Evolutionary conservation across 1,284 basidiomycete species (phyloP).

Genomic region (Microstroma glucosiphilum): DNA sequence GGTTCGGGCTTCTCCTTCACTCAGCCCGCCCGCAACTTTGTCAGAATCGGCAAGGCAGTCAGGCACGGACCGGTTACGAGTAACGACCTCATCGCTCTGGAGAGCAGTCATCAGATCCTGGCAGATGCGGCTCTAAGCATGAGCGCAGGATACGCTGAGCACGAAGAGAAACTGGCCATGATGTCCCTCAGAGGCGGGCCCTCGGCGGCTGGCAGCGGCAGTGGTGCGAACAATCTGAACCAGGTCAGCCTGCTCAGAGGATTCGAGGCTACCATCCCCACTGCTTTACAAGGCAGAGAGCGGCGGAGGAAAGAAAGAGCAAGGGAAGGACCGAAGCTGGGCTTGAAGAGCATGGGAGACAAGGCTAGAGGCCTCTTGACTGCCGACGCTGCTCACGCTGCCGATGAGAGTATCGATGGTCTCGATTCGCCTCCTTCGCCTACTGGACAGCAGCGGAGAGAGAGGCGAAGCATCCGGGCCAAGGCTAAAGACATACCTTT

Average conservation of each 20-base stretch:
- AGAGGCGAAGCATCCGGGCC: conserved; percentile 19
- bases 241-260: conserved; percentile 46
- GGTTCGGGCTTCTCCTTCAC: conserved; percentile 29
- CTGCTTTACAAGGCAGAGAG: conserved; percentile 30
- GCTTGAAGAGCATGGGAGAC: conserved; percentile 41
- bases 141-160: conserved; percentile 6
- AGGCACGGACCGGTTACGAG: conserved; percentile 34
- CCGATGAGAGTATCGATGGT: neutral
- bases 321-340: conserved; percentile 31
- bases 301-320: conserved; percentile 32
- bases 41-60: conserved; percentile 40
- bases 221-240: neutral
- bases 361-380: conserved; percentile 35
- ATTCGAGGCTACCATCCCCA: conserved; percentile 47
- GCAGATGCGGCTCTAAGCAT: conserved; percentile 22
- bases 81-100: conserved; percentile 41
- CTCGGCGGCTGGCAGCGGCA: conserved; percentile 2
- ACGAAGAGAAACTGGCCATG: conserved; percentile 18
- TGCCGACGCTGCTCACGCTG: conserved; percentile 1
- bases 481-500: conserved; percentile 18
- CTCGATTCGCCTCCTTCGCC: neutral
- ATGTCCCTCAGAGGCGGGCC: neutral
- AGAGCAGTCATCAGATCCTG: conserved; percentile 45
- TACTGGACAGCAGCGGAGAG: conserved; percentile 17
- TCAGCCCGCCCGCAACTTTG: conserved; percentile 40